These are phyloP conservation scores for Xylaria curta DNA, from an alignment of 495 filamentous ascomycete genomes.

Conservation along the genomic window DNA sequence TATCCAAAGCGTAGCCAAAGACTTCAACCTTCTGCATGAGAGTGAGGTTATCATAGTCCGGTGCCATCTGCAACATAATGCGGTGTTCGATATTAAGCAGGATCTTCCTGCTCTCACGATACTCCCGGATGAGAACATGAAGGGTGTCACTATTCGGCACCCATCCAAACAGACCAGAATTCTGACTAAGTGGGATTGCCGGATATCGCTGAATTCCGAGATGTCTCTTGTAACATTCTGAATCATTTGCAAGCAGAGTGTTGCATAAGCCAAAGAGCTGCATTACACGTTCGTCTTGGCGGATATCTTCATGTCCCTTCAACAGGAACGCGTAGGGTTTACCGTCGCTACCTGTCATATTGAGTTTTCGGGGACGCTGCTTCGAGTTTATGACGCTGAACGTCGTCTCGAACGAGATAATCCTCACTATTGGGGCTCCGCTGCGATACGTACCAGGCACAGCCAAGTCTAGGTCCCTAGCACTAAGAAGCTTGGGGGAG, in stretches of 20 bases:
- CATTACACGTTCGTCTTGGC: constrained; percentile 99
- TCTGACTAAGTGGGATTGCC: constrained; percentile 93
- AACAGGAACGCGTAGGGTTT: constrained; percentile 82
- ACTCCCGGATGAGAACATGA: constrained; percentile 95
- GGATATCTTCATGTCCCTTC: constrained; percentile 98
- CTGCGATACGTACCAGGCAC: constrained; percentile 93
- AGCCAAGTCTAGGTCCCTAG: constrained; percentile 83
- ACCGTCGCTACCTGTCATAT: constrained; percentile 86
- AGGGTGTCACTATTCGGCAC: constrained; percentile 98
- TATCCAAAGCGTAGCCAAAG: constrained; percentile 97
- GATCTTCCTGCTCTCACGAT: constrained; percentile 94
- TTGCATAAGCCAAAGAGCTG: constrained; percentile 97
- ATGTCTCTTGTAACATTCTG: constrained; percentile 95
- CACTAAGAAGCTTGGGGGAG: constrained; percentile 86
- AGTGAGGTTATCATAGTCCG: constrained; percentile 96
- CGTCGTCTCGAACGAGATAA: constrained; percentile 85
- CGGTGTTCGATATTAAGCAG: constrained; percentile 98
- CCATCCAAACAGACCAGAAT: constrained; percentile 93
- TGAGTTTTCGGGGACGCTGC: constrained; percentile 90
- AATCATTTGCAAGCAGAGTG: constrained; percentile 87
- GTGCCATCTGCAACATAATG: constrained; percentile 99
- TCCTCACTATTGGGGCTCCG: constrained; percentile 83
- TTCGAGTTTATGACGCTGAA: constrained; percentile 95
- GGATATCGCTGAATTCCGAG: constrained; percentile 94
- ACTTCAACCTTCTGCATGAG: constrained; percentile 99